Percentiles rank a stretch among this genome's conserved stretches.
Conservation (phyloP, 768 basidiomycete genomes). For the Leucosporidium creatinivorum region DNA sequence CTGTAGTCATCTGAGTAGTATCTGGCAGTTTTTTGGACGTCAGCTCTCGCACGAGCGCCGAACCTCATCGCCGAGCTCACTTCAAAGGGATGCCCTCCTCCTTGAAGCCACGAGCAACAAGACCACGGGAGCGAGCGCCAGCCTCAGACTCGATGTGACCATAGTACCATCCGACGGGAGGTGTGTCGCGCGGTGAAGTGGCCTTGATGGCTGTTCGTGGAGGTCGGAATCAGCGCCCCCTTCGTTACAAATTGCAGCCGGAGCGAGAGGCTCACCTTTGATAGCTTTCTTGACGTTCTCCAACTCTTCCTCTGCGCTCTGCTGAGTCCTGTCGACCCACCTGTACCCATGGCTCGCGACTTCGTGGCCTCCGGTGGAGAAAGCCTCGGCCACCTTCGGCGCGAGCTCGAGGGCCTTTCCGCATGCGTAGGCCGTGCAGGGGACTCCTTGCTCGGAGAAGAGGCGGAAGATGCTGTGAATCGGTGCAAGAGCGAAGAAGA, state of each 20-base stretch:
- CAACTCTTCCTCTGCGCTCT: slow-evolving; percentile 35
- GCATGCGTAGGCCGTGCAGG: slow-evolving; percentile 34
- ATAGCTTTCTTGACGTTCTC: slow-evolving; percentile 34
- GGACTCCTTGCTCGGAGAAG: slow-evolving; percentile 33
- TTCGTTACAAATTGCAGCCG: not conserved
- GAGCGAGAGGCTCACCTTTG: not conserved
- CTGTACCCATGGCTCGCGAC: slow-evolving; percentile 38
- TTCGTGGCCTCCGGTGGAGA: slow-evolving; percentile 33
- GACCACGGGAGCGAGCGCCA: slow-evolving; percentile 28
- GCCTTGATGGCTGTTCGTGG: slow-evolving; percentile 21
- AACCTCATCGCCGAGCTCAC: slow-evolving; percentile 27
- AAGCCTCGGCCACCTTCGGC: slow-evolving; percentile 25
- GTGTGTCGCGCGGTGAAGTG: slow-evolving; percentile 32
- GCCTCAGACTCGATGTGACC: not conserved
- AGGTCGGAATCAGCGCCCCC: not conserved
- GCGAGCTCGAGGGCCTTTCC: slow-evolving; percentile 33
- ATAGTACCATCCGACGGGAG: slow-evolving; percentile 31
- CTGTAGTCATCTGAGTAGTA: slow-evolving; percentile 2
- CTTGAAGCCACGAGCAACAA: slow-evolving; percentile 36
- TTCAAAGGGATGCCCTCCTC: slow-evolving; percentile 15
- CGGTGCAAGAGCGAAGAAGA: no score
- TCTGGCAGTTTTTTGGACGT: not conserved
- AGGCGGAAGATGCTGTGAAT: slow-evolving; percentile 25
- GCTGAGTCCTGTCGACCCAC: slow-evolving; percentile 34
- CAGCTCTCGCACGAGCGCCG: not conserved